Percentiles rank a stretch among this genome's conserved stretches.
Conservation (phyloP, 164 flowering plant genomes). For the Vitis amurensis region DNA sequence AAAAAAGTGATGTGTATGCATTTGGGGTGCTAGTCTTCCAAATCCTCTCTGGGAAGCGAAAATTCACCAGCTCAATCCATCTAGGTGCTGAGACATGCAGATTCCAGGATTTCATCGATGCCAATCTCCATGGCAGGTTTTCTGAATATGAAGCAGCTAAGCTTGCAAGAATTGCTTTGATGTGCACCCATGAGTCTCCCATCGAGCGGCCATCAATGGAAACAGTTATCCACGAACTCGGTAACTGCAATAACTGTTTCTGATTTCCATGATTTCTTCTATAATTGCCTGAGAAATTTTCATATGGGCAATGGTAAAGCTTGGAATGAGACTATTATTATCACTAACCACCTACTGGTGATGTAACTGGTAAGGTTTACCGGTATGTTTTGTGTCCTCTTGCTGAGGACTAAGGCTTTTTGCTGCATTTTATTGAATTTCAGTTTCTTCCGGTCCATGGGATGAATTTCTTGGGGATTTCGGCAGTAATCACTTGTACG, state of each 20-base stretch:
- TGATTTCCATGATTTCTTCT: constrained; percentile 5
- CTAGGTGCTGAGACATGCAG: constrained; percentile 34
- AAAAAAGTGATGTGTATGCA: constrained; percentile 61
- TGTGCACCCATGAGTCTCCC: constrained; percentile 54
- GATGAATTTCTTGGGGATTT: background rate
- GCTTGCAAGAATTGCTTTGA: constrained; percentile 45
- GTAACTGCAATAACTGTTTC: constrained; percentile 31
- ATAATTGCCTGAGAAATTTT: background rate
- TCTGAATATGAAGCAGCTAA: constrained; percentile 51
- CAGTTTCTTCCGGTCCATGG: background rate
- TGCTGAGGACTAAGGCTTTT: background rate
- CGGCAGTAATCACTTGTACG: background rate
- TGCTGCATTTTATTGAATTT: background rate
- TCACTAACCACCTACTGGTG: constrained; percentile 10
- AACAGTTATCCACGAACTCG: constrained; percentile 43
- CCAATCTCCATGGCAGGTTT: constrained; percentile 50
- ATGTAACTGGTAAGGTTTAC: too few species aligned
- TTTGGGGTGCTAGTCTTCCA: constrained; percentile 62
- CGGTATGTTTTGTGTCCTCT: background rate
- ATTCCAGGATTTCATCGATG: constrained; percentile 43
- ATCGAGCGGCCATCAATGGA: constrained; percentile 55
- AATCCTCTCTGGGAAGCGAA: constrained; percentile 50
- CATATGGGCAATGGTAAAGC: background rate
- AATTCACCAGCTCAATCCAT: constrained; percentile 25
- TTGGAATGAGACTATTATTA: background rate